A percentile compares a stretch with the other conserved stretches of the same genome.
Evolutionary conservation across 768 basidiomycete genomes (phyloP).

Genomic region (Tulasnella sp.): DNA sequence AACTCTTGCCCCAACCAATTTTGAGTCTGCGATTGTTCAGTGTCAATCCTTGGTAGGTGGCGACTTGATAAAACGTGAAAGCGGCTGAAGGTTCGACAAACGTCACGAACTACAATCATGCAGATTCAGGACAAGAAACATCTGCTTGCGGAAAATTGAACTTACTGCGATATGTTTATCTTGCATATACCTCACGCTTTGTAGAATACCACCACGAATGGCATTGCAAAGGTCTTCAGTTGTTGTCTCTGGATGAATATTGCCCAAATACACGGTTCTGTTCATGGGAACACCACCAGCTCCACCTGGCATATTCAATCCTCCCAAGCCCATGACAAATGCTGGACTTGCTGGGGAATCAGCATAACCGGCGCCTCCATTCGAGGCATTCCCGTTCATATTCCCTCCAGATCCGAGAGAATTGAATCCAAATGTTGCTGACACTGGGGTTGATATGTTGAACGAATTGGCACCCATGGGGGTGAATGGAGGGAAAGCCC

Average conservation of each 20-base stretch:
- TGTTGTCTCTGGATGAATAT: constrained; percentile 91
- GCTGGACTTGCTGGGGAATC: constrained; percentile 15
- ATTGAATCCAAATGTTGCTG: constrained; percentile 12
- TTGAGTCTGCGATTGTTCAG: constrained; percentile 90
- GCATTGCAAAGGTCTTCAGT: constrained; percentile 93
- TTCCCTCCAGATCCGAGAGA: constrained; percentile 11
- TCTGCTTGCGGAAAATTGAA: constrained; percentile 18
- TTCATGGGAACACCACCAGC: constrained; percentile 49
- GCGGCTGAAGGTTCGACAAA: constrained; percentile 92
- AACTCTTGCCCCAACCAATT: constrained; percentile 96
- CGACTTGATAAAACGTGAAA: constrained; percentile 87
- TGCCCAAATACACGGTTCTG: constrained; percentile 88
- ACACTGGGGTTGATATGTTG: constrained; percentile 21
- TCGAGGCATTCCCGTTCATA: constrained; percentile 5
- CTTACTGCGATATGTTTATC: constrained; percentile 94
- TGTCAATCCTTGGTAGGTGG: constrained; percentile 76
- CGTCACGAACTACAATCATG: constrained; percentile 61
- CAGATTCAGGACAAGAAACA: constrained; percentile 10
- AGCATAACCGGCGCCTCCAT: constrained; percentile 3
- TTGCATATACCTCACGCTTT: constrained; percentile 88
- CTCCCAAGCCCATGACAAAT: constrained; percentile 16
- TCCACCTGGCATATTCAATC: constrained; percentile 6
- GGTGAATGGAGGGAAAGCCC: constrained; percentile 11
- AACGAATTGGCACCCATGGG: constrained; percentile 17
- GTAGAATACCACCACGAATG: constrained; percentile 89